A percentile compares a stretch with the other conserved stretches of the same genome.
Evolutionary conservation across 352 stramenopile species (phyloP).

Genomic region (Thalassiosira hispida): DNA sequence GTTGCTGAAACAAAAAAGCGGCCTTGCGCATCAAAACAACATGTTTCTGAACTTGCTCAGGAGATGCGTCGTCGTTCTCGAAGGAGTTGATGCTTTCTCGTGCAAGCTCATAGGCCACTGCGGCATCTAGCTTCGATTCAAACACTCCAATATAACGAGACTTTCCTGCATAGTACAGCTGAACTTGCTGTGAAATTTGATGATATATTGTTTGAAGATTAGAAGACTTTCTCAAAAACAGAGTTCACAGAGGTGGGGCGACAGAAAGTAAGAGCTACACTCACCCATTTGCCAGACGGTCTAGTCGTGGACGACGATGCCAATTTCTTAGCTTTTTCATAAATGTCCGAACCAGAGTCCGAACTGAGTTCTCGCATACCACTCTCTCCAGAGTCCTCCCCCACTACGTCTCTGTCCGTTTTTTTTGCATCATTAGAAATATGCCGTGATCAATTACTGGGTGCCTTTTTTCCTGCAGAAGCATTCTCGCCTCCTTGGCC

Average conservation of each 20-base stretch:
- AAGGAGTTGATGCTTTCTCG: slow-evolving; percentile 63
- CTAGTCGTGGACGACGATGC: slow-evolving; percentile 77
- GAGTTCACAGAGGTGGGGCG: not conserved
- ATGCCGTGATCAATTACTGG: too few relatives aligned
- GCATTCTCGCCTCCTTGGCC: not conserved
- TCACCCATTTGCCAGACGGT: slow-evolving; percentile 83
- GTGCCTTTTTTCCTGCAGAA: not conserved
- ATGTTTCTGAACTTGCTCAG: slow-evolving; percentile 36
- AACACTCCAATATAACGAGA: slow-evolving; percentile 85
- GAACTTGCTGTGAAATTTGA: slow-evolving; percentile 67
- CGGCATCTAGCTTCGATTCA: slow-evolving; percentile 76
- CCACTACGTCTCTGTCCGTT: not conserved
- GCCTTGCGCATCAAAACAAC: slow-evolving; percentile 41
- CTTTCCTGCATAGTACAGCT: slow-evolving; percentile 83
- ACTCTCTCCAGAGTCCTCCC: slow-evolving; percentile 7
- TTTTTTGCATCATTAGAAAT: not conserved
- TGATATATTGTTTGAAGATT: too few relatives aligned
- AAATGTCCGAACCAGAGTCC: slow-evolving; percentile 16
- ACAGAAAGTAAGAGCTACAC: slow-evolving; percentile 6
- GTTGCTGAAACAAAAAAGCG: slow-evolving; percentile 24
- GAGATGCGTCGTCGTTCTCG: slow-evolving; percentile 11
- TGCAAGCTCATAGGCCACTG: slow-evolving; percentile 78
- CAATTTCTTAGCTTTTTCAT: slow-evolving; percentile 61
- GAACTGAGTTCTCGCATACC: slow-evolving; percentile 13
- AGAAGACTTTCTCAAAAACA: too few relatives aligned